Evolutionary conservation across 2,329 filamentous ascomycete genomes (phyloP), one percentile per base, ranked within the genome.

Genomic region (Aspergillus sclerotialis): DNA sequence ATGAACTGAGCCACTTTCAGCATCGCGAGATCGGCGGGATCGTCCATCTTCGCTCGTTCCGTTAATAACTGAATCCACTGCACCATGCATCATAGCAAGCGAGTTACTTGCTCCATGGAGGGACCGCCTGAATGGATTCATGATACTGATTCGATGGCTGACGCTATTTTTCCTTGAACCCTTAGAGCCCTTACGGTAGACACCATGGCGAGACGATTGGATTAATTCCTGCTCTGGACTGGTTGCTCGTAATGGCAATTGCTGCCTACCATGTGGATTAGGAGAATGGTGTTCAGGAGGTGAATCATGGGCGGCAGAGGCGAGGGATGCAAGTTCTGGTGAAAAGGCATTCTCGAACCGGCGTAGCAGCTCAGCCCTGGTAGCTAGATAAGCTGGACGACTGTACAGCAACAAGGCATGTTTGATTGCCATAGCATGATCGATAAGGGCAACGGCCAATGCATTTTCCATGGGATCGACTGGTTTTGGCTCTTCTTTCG

Each of bases 391-490:
- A 65, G 72, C 58, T 69, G 76, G 59, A 61, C 73, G 65, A 38
- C 73, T 72, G 58, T 86, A 85, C 48, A 80, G 71, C 4, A 70
- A 70, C 43, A 96, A 63, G 50, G 86, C 90, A 44, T 86, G 80
- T 65, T 90, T 88, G 49, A 96, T 79, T 59, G 86, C 81, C 39
- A 94, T 75, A 3, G 87, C 86, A 59, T 96, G 89, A 52, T 96
- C 92, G 27, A 94, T 75, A 18, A 96, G 72, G 1, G 87, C 84
- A 57, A 89, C 84, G 52, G 82, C 83, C 45, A 96, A 78, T 2
- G 88, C 85, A 31, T 76, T 85, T 45, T 93, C 82, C 49, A 88
- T 72, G 2, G 68, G 66, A 44, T 73, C 70, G 16, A 67, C 50
- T 8, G 58, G 56, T 19, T 58, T 56, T 0, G 75, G 68, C 2